phyloP scores from a whole-genome alignment of 2,329 filamentous ascomycete species.

The Pestalotiopsis fici region DNA sequence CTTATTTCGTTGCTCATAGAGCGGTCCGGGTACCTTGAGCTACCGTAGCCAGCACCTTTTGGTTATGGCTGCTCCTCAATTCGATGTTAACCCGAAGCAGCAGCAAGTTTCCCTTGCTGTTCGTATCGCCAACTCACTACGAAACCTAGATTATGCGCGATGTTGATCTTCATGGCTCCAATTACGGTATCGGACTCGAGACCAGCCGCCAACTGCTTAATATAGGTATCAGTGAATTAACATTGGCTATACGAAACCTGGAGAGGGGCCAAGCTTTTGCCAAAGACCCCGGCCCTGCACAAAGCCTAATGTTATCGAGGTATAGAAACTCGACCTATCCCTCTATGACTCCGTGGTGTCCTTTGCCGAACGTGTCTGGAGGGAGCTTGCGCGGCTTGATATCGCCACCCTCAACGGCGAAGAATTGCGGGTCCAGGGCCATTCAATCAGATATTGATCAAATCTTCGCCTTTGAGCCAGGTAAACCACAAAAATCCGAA shows the following conservation, averaged over 20 bases:
- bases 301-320: conserved; percentile 26
- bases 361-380: conserved; percentile 32
- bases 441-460: too few species aligned
- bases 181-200: conserved; percentile 46
- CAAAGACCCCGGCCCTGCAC: neutral
- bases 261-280: conserved; percentile 41
- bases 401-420: conserved; percentile 36
- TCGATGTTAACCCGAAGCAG: conserved; percentile 7
- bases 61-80: neutral
- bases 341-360: conserved; percentile 37
- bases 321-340: conserved; percentile 42
- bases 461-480: too few species aligned
- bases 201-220: conserved; percentile 37
- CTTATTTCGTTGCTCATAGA: too few species aligned
- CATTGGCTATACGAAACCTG: conserved; percentile 41
- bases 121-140: conserved; percentile 10
- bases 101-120: conserved; percentile 11
- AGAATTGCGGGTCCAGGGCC: too few species aligned
- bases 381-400: conserved; percentile 35
- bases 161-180: conserved; percentile 33
- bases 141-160: conserved; percentile 1
- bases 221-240: conserved; percentile 35
- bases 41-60: too few species aligned
- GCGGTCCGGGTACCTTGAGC: too few species aligned
- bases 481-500: too few species aligned